Percentiles rank a stretch among this genome's conserved stretches.
These are phyloP conservation scores for Fonsecaea monophora DNA, from an alignment of 2,329 filamentous ascomycete species.

Conservation along the genomic window DNA sequence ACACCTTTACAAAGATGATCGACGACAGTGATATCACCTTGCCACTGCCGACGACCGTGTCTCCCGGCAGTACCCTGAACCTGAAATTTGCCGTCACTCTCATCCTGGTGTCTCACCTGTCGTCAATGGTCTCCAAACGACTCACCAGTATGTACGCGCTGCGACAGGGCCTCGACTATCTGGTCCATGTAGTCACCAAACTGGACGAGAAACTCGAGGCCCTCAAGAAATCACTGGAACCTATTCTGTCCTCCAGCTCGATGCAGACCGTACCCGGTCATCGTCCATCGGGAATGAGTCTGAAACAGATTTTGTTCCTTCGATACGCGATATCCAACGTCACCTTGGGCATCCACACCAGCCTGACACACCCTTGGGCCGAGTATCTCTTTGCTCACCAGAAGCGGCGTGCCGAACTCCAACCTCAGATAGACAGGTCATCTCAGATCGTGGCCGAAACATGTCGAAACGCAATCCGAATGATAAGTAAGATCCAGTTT, in stretches of 20 bases:
- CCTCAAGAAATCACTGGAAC: slow-evolving; percentile 11
- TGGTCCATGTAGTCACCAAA: slow-evolving; percentile 6
- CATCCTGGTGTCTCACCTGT: slow-evolving; percentile 15
- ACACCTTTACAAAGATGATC: slow-evolving; percentile 1
- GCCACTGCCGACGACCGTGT: not conserved
- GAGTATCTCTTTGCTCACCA: not conserved
- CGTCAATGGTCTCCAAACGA: slow-evolving; percentile 15
- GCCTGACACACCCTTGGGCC: slow-evolving; percentile 20
- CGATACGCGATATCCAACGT: slow-evolving; percentile 11
- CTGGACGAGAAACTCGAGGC: slow-evolving; percentile 14
- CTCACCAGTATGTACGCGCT: slow-evolving; percentile 14
- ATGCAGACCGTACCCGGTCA: not conserved
- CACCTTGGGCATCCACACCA: slow-evolving; percentile 19
- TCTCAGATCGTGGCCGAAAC: slow-evolving; percentile 17
- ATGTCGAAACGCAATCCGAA: slow-evolving; percentile 11
- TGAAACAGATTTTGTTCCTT: slow-evolving; percentile 13
- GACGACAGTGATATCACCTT: slow-evolving; percentile 19
- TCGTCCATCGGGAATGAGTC: not conserved
- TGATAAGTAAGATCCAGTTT: slow-evolving; percentile 12
- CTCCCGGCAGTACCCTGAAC: not conserved
- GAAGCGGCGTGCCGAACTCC: not conserved
- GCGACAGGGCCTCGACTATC: slow-evolving; percentile 5
- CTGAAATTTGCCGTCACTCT: slow-evolving; percentile 12
- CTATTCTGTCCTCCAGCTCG: slow-evolving; percentile 3
- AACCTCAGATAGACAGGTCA: slow-evolving; percentile 11